These are phyloP conservation scores for Trematosphaeria pertusa DNA, from an alignment of 2,329 filamentous ascomycete genomes.

Conservation along the genomic window DNA sequence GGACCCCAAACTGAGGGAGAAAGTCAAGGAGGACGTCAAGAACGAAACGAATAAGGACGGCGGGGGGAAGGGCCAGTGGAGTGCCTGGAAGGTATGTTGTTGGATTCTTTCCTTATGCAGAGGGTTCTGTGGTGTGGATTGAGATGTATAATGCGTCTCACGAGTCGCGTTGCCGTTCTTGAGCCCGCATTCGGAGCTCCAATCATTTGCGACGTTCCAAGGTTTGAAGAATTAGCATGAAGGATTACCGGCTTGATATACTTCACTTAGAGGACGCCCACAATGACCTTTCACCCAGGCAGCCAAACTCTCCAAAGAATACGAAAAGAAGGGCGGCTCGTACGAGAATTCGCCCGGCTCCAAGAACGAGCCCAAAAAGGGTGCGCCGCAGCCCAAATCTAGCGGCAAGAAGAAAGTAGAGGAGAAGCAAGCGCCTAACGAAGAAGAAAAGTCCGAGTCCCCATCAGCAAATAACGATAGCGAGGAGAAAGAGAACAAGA, in stretches of 20 bases:
- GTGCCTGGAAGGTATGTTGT: conserved; percentile 53
- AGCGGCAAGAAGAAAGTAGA: conserved; percentile 27
- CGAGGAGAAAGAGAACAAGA: conserved; percentile 25
- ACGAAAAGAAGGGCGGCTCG: conserved; percentile 48
- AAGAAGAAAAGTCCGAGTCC: too few species aligned
- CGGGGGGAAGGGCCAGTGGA: conserved; percentile 55
- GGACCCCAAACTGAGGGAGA: conserved; percentile 53
- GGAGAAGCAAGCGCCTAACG: conserved; percentile 26
- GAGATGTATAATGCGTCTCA: too few species aligned
- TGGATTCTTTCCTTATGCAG: too few species aligned
- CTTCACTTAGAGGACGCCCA: too few species aligned
- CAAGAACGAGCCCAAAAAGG: conserved; percentile 55
- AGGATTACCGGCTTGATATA: too few species aligned
- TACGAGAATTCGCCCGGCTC: conserved; percentile 52
- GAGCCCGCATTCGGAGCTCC: too few species aligned
- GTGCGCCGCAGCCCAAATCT: conserved; percentile 47
- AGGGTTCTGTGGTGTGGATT: too few species aligned
- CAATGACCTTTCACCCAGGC: conserved; percentile 31
- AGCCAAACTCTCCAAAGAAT: conserved; percentile 52
- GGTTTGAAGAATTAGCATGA: too few species aligned
- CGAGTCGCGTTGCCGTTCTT: too few species aligned
- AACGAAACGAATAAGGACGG: conserved; percentile 55
- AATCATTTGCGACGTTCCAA: too few species aligned
- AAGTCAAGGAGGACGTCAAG: conserved; percentile 56
- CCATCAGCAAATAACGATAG: conserved; percentile 17